Evolutionary conservation across 2,329 filamentous ascomycete genomes (phyloP).

Genomic region (Calonectria pteridis): DNA sequence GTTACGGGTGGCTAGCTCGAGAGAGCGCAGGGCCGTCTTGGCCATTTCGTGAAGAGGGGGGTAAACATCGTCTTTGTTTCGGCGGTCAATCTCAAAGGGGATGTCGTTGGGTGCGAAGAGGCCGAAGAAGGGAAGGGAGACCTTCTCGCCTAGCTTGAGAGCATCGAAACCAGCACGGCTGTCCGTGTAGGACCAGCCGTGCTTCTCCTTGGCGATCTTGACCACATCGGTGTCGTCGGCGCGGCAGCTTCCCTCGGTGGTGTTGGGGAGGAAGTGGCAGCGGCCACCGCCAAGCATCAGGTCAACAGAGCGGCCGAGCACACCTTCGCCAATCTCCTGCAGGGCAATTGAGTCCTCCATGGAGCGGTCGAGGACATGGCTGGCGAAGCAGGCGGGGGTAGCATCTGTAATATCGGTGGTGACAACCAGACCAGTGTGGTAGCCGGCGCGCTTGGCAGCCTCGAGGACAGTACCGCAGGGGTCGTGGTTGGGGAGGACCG

Average conservation of each 20-base stretch:
- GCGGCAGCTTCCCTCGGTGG: conserved; percentile 84
- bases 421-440: conserved; percentile 92
- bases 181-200: conserved; percentile 83
- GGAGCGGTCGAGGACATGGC: conserved; percentile 82
- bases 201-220: conserved; percentile 77
- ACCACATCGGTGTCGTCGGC: conserved; percentile 82
- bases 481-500: conserved; percentile 84
- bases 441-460: conserved; percentile 91
- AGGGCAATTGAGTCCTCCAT: conserved; percentile 93
- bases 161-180: conserved; percentile 81
- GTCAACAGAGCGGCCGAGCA: conserved; percentile 88
- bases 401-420: conserved; percentile 96
- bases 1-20: conserved; percentile 84
- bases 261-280: conserved; percentile 92
- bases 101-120: conserved; percentile 87
- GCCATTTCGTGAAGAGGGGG: conserved; percentile 95
- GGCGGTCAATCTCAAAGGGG: conserved; percentile 93
- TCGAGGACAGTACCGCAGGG: conserved; percentile 95
- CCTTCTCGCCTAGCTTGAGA: conserved; percentile 74
- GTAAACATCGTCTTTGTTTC: conserved; percentile 81
- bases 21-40: conserved; percentile 80
- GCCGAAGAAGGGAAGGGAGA: conserved; percentile 85
- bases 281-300: conserved; percentile 92
- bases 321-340: conserved; percentile 90
- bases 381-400: conserved; percentile 94